phyloP scores from a whole-genome alignment of 495 filamentous ascomycete genomes.

The Venustampulla echinocandica region DNA sequence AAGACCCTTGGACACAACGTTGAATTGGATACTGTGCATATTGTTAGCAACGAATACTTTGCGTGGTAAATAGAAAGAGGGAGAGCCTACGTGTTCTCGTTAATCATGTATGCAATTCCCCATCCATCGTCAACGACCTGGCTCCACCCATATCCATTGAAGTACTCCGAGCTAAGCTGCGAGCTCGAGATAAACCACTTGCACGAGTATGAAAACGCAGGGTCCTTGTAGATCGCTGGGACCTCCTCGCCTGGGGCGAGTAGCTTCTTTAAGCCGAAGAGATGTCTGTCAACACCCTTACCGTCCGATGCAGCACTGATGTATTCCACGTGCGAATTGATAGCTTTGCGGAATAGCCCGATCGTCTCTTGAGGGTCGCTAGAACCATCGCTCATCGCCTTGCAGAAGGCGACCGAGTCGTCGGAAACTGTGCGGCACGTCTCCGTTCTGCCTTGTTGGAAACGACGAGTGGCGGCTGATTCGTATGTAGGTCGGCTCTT shows the following conservation, averaged over 20 bases:
- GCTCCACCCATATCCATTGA: conserved; percentile 99
- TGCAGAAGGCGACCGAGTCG: conserved; percentile 87
- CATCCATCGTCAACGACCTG: conserved; percentile 96
- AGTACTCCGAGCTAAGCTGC: conserved; percentile 92
- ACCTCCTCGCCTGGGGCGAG: conserved; percentile 72
- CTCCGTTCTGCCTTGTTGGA: conserved; percentile 94
- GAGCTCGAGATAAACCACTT: conserved; percentile 84
- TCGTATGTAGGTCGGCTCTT: conserved; percentile 97
- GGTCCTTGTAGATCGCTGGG: conserved; percentile 78
- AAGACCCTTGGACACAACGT: conserved; percentile 89
- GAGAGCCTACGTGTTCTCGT: conserved; percentile 68
- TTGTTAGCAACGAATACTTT: background rate
- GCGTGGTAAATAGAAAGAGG: conserved; percentile 25
- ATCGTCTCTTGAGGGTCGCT: conserved; percentile 53
- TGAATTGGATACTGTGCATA: conserved; percentile 76
- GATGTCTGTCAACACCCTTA: conserved; percentile 89
- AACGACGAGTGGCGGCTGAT: conserved; percentile 86
- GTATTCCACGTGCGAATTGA: conserved; percentile 79
- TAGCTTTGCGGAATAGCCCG: conserved; percentile 70
- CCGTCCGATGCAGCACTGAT: conserved; percentile 83
- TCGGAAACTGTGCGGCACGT: conserved; percentile 89
- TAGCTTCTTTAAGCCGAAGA: conserved; percentile 93
- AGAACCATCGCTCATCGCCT: conserved; percentile 63
- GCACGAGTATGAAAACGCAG: conserved; percentile 71
- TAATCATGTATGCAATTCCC: conserved; percentile 99